Conservation (phyloP, 2,329 filamentous ascomycete genomes). For the Akanthomyces lecanii region DNA sequence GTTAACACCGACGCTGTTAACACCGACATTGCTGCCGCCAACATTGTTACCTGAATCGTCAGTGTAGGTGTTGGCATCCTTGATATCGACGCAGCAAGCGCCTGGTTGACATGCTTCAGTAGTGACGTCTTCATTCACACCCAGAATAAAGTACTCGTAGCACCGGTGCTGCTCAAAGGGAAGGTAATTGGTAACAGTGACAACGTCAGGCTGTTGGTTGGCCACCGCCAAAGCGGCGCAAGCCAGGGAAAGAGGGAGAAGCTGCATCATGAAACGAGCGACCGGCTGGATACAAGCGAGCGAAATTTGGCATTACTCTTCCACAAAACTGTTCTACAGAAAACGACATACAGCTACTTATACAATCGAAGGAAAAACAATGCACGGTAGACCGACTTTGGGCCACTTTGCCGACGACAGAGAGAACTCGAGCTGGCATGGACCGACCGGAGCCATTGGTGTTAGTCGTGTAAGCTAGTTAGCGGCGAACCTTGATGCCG, state of each 20-base stretch:
- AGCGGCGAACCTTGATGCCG: too few species aligned
- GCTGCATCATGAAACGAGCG: not conserved
- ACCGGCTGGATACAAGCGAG: not conserved
- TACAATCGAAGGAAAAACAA: not conserved
- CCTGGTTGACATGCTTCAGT: conserved; percentile 5
- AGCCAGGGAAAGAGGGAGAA: conserved; percentile 2
- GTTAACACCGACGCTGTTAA: not conserved
- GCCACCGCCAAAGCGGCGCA: not conserved
- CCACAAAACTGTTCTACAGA: not conserved
- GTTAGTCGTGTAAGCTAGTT: too few species aligned
- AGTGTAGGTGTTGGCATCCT: not conserved
- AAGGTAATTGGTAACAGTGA: conserved; percentile 13
- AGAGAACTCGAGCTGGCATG: too few species aligned
- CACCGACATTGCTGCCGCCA: not conserved
- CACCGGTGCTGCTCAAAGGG: conserved; percentile 15
- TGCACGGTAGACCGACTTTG: too few species aligned
- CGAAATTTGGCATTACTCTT: not conserved
- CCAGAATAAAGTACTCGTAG: not conserved
- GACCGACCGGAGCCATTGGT: too few species aligned
- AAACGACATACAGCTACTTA: not conserved
- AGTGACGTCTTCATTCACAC: not conserved
- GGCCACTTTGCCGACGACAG: too few species aligned
- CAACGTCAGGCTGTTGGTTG: not conserved
- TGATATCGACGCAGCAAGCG: conserved; percentile 4
- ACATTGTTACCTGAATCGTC: not conserved